Evolutionary conservation across 306 rosid species (phyloP), one percentile per base, ranked within the genome.

Genomic region (Abrus pulchellus): DNA sequence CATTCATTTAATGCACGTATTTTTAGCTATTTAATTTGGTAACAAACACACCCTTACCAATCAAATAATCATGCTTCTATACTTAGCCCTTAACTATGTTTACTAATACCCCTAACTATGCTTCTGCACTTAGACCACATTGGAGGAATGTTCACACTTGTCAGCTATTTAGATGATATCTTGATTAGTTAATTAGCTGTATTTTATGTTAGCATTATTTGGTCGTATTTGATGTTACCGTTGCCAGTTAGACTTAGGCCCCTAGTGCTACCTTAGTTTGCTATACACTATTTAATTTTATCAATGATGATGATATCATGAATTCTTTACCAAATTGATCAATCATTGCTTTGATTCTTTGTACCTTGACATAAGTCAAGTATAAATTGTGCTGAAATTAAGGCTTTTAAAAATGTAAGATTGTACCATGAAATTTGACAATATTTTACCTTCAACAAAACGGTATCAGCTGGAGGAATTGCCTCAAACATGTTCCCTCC

Each of bases 371-470:
- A 30, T 10, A 12, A 9, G 5, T 68, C 43, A 45, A 30, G 29
- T 13, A 68, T 11, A 29, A 30, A 2, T 1, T 30, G 30, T 48
- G 29, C 13, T 30, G 5, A 68, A 12, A 6, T 7, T 45, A 14
- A 28, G 9, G 9, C 20, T 20, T 20, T 20, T 20, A 20, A 30
- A 40, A 30, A 60, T 32, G 67, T 49, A 34, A 52, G 5, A 50
- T 33, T 13, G 28, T 52, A 52, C 2, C 13, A 7, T n/a, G 30
- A 50, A 48, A 49, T 32, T 32, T 52, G 53, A 56, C 2, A 41
- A 6, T 43, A n/a, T 13, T 27, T 80, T 73, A 80, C 84, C 84
- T 80, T 80, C 60, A 80, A 52, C 20, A 80, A 14, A 65, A 80
- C 54, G 33, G 75, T 68, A 73, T 80, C 52, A 1, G 84, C 6